These are phyloP conservation scores for Podosphaera fusca DNA, from an alignment of 2,329 filamentous ascomycete species.

Conservation along the genomic window DNA sequence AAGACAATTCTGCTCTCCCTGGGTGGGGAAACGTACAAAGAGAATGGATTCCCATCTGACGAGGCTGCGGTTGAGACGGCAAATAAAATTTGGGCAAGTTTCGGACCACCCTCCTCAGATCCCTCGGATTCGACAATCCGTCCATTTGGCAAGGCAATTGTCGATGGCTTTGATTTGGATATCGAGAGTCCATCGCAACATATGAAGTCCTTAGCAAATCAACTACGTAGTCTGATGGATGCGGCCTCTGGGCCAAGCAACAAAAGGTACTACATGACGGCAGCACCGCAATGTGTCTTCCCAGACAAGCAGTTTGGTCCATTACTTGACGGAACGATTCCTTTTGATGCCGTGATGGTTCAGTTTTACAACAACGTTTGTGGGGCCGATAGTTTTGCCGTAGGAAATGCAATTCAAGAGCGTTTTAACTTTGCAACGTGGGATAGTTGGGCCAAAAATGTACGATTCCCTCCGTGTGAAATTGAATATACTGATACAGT, in stretches of 20 bases:
- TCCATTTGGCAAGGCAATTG: conserved; percentile 39
- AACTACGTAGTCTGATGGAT: conserved; percentile 32
- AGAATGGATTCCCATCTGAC: conserved; percentile 38
- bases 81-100: conserved; percentile 44
- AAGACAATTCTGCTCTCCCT: conserved; percentile 55
- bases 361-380: conserved; percentile 31
- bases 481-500: background rate
- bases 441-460: conserved; percentile 39
- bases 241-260: conserved; percentile 17
- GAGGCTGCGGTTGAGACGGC: conserved; percentile 31
- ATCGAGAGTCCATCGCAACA: conserved; percentile 37
- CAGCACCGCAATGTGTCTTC: conserved; percentile 45
- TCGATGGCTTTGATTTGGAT: conserved; percentile 62
- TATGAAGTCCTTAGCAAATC: conserved; percentile 35
- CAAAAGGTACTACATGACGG: conserved; percentile 35
- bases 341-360: conserved; percentile 19
- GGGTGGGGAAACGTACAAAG: conserved; percentile 45
- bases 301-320: conserved; percentile 35
- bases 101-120: conserved; percentile 30
- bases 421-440: conserved; percentile 40
- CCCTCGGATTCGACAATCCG: conserved; percentile 23
- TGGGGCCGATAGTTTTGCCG: conserved; percentile 28
- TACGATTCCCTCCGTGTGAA: conserved; percentile 3
- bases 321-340: conserved; percentile 29
- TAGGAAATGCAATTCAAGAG: conserved; percentile 21